These are phyloP conservation scores for Fusarium bulbicola DNA, from an alignment of 2,329 filamentous ascomycete species.

Conservation along the genomic window DNA sequence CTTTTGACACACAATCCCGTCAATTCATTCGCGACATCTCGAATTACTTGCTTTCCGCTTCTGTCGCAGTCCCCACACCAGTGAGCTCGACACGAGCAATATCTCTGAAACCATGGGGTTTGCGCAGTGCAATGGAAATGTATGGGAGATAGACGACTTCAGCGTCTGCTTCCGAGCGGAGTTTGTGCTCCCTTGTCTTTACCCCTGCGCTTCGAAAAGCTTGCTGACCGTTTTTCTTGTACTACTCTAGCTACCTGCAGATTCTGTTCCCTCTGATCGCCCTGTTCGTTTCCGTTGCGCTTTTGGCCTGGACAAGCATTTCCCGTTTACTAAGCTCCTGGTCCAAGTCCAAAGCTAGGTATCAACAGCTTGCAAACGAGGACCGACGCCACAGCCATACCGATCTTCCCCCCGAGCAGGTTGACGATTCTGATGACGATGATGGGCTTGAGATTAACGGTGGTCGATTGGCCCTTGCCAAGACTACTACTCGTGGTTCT, in stretches of 20 bases:
- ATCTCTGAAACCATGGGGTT: slow-evolving; percentile 54
- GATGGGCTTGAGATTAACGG: slow-evolving; percentile 65
- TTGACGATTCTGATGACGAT: slow-evolving; percentile 64
- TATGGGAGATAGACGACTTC: slow-evolving; percentile 73
- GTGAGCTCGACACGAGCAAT: slow-evolving; percentile 27
- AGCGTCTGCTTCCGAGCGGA: slow-evolving; percentile 71
- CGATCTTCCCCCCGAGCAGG: slow-evolving; percentile 59
- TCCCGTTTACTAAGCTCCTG: slow-evolving; percentile 61
- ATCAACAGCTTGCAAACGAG: slow-evolving; percentile 63
- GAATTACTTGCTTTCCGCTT: slow-evolving; percentile 14
- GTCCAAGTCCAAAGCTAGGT: slow-evolving; percentile 58
- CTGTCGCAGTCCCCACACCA: slow-evolving; percentile 15
- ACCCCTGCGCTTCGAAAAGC: background rate
- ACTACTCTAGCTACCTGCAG: slow-evolving; percentile 56
- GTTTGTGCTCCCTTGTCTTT: slow-evolving; percentile 57
- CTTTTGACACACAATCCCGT: background rate
- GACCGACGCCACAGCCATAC: slow-evolving; percentile 58
- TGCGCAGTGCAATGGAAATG: slow-evolving; percentile 64
- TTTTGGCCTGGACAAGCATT: slow-evolving; percentile 68
- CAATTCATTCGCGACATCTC: slow-evolving; percentile 8
- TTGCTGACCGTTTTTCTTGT: slow-evolving; percentile 25
- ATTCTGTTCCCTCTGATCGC: slow-evolving; percentile 80
- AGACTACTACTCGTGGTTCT: slow-evolving; percentile 70
- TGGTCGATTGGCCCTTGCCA: slow-evolving; percentile 65
- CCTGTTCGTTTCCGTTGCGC: slow-evolving; percentile 74